Conservation (phyloP, 2,329 filamentous ascomycete genomes). For the Paramyrothecium roridum region DNA sequence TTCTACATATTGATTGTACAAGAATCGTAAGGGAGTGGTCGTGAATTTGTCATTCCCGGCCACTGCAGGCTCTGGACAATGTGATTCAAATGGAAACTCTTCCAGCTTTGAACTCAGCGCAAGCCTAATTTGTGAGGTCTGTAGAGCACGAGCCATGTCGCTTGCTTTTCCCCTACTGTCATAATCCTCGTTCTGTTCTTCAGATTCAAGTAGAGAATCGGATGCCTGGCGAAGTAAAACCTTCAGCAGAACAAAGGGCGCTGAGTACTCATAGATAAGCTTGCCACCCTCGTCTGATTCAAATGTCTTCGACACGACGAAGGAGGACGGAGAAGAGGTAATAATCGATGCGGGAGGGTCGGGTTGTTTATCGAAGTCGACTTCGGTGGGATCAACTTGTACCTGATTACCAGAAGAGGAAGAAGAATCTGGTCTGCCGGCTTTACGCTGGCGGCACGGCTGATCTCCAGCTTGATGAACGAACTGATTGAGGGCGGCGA, state of each 20-base stretch:
- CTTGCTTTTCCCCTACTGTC: neutral
- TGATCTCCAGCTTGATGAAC: neutral
- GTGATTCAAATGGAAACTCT: neutral
- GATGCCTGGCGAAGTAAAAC: neutral
- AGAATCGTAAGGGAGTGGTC: neutral
- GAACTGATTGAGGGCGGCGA: neutral
- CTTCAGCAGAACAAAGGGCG: neutral
- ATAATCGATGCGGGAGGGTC: neutral
- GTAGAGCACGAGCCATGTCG: neutral
- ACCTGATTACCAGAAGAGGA: neutral
- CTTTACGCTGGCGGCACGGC: neutral
- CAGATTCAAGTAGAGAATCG: neutral
- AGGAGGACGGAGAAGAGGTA: neutral
- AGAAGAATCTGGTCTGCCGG: neutral
- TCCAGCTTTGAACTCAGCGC: neutral
- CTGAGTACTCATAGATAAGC: neutral
- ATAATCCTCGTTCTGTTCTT: neutral
- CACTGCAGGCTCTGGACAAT: neutral
- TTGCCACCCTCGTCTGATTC: neutral
- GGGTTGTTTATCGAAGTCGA: neutral
- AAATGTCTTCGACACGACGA: neutral
- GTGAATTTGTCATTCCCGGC: neutral
- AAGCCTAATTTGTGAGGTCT: neutral
- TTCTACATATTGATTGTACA: neutral
- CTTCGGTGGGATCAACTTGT: neutral